These are phyloP conservation scores for Cicer cuneatum DNA, from an alignment of 306 rosid genomes.

Conservation along the genomic window DNA sequence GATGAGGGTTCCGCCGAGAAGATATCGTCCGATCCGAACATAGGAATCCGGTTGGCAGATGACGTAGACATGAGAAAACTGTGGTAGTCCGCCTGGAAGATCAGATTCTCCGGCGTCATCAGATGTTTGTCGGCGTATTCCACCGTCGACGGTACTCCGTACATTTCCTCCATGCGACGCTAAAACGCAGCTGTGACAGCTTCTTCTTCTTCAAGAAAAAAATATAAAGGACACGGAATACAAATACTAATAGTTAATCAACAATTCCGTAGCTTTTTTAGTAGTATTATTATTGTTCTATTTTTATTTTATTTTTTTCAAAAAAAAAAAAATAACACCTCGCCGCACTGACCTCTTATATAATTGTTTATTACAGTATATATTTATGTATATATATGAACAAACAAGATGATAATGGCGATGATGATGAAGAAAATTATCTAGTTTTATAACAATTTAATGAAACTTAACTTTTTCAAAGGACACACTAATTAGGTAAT, in stretches of 20 bases:
- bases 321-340: constrained; percentile 10
- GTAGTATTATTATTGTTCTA: neutral
- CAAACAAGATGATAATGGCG: neutral
- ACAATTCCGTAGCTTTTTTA: constrained; percentile 13
- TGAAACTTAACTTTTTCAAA: constrained; percentile 9
- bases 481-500: neutral
- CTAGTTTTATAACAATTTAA: constrained; percentile 8
- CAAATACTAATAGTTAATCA: neutral
- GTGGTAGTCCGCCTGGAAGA: constrained; percentile 77
- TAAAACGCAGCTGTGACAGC: constrained; percentile 34
- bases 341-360: constrained; percentile 46
- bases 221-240: constrained; percentile 39
- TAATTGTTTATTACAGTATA: neutral
- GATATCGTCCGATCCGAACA: constrained; percentile 83
- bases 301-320: constrained; percentile 15
- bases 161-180: constrained; percentile 79
- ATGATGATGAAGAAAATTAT: constrained; percentile 11
- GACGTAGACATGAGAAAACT: constrained; percentile 52
- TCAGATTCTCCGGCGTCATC: constrained; percentile 89
- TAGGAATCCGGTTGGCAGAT: constrained; percentile 57
- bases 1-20: constrained; percentile 58
- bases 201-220: constrained; percentile 33
- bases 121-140: constrained; percentile 72
- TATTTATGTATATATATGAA: neutral
- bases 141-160: constrained; percentile 63